A percentile compares a stretch with the other conserved stretches of the same genome.
Evolutionary conservation across 2,329 filamentous ascomycete genomes (phyloP).

Genomic region (Thelonectria blattea): DNA sequence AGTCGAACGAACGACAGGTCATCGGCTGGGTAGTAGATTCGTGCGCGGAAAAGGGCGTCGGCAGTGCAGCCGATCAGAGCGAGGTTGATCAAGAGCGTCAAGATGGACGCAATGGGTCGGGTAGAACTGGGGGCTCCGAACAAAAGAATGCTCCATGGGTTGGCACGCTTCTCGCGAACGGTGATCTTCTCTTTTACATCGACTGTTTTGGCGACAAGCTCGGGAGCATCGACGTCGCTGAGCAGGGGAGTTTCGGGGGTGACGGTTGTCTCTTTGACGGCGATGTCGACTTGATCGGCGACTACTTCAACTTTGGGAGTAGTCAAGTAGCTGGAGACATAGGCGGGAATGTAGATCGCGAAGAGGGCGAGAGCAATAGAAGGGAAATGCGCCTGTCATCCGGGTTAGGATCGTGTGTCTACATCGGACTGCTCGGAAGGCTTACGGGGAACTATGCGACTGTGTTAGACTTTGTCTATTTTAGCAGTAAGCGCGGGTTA

Average conservation of each 20-base stretch:
- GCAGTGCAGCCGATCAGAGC: slow-evolving; percentile 70
- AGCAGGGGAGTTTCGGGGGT: slow-evolving; percentile 36
- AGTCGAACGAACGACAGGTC: slow-evolving; percentile 86
- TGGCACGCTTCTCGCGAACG: slow-evolving; percentile 61
- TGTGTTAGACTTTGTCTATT: slow-evolving; percentile 21
- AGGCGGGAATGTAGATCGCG: slow-evolving; percentile 69
- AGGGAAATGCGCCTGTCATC: slow-evolving; percentile 46
- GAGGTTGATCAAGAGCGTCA: slow-evolving; percentile 76
- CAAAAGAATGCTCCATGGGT: slow-evolving; percentile 69
- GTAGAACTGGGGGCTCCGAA: slow-evolving; percentile 76
- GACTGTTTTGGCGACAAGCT: slow-evolving; percentile 57
- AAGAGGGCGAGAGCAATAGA: slow-evolving; percentile 67
- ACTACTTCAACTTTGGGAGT: slow-evolving; percentile 64
- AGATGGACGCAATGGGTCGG: slow-evolving; percentile 68
- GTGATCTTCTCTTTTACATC: slow-evolving; percentile 68
- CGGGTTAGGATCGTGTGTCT: slow-evolving; percentile 25
- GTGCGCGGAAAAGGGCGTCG: slow-evolving; percentile 80
- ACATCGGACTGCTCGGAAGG: slow-evolving; percentile 2
- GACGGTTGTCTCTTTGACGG: slow-evolving; percentile 54
- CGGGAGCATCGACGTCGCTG: slow-evolving; percentile 43
- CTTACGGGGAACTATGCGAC: slow-evolving; percentile 46
- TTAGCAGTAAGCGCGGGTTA: slow-evolving; percentile 7
- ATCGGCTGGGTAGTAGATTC: slow-evolving; percentile 70
- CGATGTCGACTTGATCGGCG: slow-evolving; percentile 65
- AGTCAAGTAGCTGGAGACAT: slow-evolving; percentile 63